A percentile compares a stretch with the other conserved stretches of the same genome.
Evolutionary conservation across 2,329 filamentous ascomycete species (phyloP).

Genomic region (Diaporthe sp.): DNA sequence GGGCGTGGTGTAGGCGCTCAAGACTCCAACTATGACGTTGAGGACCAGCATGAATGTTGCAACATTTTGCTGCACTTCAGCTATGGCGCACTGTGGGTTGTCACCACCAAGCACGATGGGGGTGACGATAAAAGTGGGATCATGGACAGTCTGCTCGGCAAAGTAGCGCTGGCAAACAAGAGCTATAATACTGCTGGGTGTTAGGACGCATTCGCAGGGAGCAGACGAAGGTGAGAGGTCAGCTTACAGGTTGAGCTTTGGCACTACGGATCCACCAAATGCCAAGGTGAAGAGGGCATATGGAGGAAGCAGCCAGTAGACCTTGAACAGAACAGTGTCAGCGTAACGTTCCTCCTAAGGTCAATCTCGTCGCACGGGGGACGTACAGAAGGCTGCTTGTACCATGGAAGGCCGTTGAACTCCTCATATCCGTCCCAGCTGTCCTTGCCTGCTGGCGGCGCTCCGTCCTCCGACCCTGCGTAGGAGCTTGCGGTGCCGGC

Average conservation of each 20-base stretch:
- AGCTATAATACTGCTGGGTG: conserved; percentile 73
- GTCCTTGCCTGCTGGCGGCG: conserved; percentile 42
- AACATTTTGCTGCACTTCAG: conserved; percentile 82
- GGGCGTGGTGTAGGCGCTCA: conserved; percentile 86
- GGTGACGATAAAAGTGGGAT: conserved; percentile 71
- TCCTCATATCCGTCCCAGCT: conserved; percentile 68
- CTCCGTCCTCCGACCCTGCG: conserved; percentile 42
- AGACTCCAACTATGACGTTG: conserved; percentile 79
- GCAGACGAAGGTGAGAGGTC: not conserved
- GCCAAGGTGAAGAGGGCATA: conserved; percentile 87
- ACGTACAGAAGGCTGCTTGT: conserved; percentile 72
- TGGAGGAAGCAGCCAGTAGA: conserved; percentile 86
- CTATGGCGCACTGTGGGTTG: conserved; percentile 84
- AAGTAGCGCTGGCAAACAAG: conserved; percentile 90
- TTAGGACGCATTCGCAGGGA: conserved; percentile 3
- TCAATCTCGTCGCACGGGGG: conserved; percentile 63
- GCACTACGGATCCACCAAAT: conserved; percentile 87
- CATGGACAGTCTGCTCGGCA: conserved; percentile 70
- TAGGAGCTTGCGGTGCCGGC: conserved; percentile 44
- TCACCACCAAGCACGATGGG: conserved; percentile 77
- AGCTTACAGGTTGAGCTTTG: conserved; percentile 82
- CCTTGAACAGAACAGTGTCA: conserved; percentile 61
- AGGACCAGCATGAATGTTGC: conserved; percentile 84
- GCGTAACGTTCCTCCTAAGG: conserved; percentile 9
- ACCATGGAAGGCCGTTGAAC: conserved; percentile 73